Evolutionary conservation across 441 rosid species (phyloP).

Genomic region (Populus hybrid): DNA sequence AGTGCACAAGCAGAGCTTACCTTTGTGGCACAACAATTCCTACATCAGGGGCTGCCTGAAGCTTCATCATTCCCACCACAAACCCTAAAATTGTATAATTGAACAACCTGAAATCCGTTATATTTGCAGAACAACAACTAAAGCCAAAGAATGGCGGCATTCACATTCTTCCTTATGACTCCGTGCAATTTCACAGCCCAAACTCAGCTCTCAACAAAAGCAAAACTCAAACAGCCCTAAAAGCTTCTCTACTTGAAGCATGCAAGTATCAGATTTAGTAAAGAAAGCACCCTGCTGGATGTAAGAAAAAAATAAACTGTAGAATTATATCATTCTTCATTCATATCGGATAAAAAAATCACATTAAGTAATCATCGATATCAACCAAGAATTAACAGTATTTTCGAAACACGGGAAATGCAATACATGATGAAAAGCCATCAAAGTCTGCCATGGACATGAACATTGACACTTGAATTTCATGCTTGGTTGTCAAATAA

Average conservation of each 20-base stretch:
- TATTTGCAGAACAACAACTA: not conserved
- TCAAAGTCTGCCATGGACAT: not conserved
- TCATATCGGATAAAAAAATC: not conserved
- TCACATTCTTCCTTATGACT: not conserved
- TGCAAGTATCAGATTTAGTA: not conserved
- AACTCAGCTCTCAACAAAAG: not conserved
- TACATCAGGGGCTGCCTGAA: not conserved
- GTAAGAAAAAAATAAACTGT: not conserved
- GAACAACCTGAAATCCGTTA: not conserved
- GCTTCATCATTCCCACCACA: not conserved
- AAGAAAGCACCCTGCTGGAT: not conserved
- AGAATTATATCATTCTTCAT: not conserved
- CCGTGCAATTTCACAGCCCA: not conserved
- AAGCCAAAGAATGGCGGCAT: not conserved
- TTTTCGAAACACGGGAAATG: not conserved
- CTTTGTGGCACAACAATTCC: no score
- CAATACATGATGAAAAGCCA: not conserved
- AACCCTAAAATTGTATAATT: not conserved
- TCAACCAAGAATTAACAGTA: not conserved
- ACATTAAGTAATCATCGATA: not conserved
- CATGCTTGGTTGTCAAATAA: not conserved
- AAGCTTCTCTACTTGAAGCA: not conserved
- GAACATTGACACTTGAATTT: not conserved
- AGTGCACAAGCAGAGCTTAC: no score
- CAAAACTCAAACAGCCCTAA: no score